Base-by-base conservation (phyloP, 2,329 filamentous ascomycete genomes). In the Arachnomyces sp. region DNA sequence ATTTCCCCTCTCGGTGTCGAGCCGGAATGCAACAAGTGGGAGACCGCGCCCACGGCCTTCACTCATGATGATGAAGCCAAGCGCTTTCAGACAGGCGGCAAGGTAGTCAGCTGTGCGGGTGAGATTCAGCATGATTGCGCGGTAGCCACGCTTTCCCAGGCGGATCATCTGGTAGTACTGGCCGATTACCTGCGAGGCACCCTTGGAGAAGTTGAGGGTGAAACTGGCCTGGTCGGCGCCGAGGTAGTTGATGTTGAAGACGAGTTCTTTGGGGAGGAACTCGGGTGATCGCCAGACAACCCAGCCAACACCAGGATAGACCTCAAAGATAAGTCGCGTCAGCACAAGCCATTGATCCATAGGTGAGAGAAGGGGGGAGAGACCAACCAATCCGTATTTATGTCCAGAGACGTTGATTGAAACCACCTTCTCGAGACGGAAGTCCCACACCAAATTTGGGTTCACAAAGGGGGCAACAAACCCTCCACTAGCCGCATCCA, bases 231-330 rank as follows among this genome's bases (percentile, higher is more conserved):
- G 90, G 59, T 95, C 87, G 8, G 90, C 89, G 36, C 90, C 90
- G 4, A 95, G 82, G 68, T 96, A 96, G 75, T 95, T 95, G 76
- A 96, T 95, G 74, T 95, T 95, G 78, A 96, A 96, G 54, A 96
- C 87, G 15, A 95, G 80, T 56, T 95, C 89, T 59, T 90, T 75
- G 6, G 90, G 90, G 2, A 95, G 75, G 65, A 74, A 92, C 61
- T 92, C 82, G 37, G 86, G 77, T 30, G 80, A 77, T 35, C 89
- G 80, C 88, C 89, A 95, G 50, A 95, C 73, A 8, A 90, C 80
- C 90, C 90, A 96, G 43, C 90, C 90, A 11, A 96, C 86, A 61
- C 90, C 89, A 0, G 89, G 89, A 60, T 95, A 95, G 36, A 93
- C 74, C 50, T 67, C 33, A 72, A 14, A 79, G 15, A 28, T 44